Evolutionary conservation across 306 rosid species (phyloP).

Genomic region (Rubus parviflorus): DNA sequence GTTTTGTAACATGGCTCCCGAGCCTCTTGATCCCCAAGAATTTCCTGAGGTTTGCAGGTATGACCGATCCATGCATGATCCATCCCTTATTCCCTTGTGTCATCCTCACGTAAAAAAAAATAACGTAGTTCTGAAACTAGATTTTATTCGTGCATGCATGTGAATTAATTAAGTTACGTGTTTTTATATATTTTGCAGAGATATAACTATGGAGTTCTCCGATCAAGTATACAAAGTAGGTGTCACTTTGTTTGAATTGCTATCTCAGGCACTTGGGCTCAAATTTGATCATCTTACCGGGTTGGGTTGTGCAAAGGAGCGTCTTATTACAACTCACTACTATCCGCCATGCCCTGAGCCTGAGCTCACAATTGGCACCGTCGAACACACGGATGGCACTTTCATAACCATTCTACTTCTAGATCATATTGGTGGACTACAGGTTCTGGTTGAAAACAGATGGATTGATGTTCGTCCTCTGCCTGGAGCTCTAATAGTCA

Average conservation of each 20-base stretch:
- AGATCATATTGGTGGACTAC: slow-evolving; percentile 2
- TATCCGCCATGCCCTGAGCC: slow-evolving; percentile 4
- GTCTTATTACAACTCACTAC: background rate
- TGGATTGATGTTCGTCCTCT: background rate
- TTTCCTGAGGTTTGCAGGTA: background rate
- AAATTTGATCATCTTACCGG: background rate
- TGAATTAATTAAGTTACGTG: background rate
- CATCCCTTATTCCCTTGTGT: too few relatives aligned
- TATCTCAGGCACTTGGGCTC: slow-evolving; percentile 2
- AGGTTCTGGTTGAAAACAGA: background rate
- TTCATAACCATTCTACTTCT: slow-evolving; percentile 1
- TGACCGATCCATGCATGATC: background rate
- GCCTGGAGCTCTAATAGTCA: background rate
- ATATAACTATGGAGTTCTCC: background rate
- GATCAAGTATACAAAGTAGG: background rate
- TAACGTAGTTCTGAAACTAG: too few relatives aligned
- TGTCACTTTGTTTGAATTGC: background rate
- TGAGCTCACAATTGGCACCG: slow-evolving; percentile 4
- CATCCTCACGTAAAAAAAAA: too few relatives aligned
- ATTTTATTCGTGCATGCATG: background rate
- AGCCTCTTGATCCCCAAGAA: background rate
- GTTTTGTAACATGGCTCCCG: background rate
- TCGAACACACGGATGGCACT: background rate
- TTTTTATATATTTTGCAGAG: background rate
- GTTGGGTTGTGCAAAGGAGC: background rate